Conservation (phyloP, 106 monocot species). For the Apostasia shenzhenica region DNA sequence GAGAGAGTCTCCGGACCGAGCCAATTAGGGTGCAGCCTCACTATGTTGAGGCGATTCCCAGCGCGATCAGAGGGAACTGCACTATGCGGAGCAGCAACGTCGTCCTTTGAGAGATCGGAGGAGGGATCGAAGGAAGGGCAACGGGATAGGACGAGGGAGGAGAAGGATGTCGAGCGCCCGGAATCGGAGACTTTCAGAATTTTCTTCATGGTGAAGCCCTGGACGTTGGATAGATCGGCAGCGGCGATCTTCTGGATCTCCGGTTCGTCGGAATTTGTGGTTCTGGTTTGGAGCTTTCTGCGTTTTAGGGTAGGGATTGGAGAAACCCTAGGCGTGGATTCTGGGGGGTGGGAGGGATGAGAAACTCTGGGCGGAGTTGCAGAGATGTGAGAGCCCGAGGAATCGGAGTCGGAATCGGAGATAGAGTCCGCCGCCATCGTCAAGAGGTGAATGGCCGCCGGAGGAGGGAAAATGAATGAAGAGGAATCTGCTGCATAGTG, state of each 20-base stretch:
- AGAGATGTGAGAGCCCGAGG: conserved; percentile 66
- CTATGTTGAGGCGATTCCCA: conserved; percentile 9
- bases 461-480: too few species aligned
- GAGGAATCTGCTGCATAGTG: too few species aligned
- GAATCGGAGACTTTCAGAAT: conserved; percentile 9
- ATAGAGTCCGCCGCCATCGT: not conserved
- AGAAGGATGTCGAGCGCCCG: conserved; percentile 37
- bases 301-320: conserved; percentile 17
- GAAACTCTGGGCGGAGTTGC: conserved; percentile 21
- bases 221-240: conserved; percentile 26
- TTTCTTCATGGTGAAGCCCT: conserved; percentile 26
- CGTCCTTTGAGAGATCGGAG: conserved; percentile 17
- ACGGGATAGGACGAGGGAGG: conserved; percentile 49
- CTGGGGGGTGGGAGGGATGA: conserved; percentile 3
- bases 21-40: conserved; percentile 12
- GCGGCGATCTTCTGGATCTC: conserved; percentile 19
- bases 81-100: conserved; percentile 1
- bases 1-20: conserved; percentile 24
- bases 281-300: conserved; percentile 23
- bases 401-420: conserved; percentile 44
- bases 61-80: not conserved
- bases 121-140: conserved; percentile 42
- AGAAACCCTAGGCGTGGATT: conserved; percentile 6
- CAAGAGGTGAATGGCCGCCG: too few species aligned
- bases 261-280: conserved; percentile 4